Base-by-base conservation (phyloP, 495 filamentous ascomycete species). In the Penicillium pulvis region DNA sequence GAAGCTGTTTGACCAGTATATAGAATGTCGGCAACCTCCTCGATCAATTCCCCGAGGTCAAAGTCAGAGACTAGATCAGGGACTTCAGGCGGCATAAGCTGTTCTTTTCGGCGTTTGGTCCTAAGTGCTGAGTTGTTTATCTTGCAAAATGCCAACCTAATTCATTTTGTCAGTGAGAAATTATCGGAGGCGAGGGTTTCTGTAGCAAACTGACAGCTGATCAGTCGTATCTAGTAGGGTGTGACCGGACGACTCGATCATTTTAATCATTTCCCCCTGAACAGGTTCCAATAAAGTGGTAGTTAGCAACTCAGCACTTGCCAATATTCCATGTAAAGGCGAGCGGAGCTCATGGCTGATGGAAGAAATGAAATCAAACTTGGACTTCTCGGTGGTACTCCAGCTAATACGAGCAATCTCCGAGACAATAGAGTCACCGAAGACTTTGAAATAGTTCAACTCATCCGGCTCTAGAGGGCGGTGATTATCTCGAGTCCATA, bases 261-360 rank as follows among this genome's bases (percentile, higher is more conserved):
- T 88, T 45, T 81, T 77, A 1, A 88, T 73, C 62, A 87, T 84
- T 31, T 83, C 81, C 28, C 70, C 73, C 48, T 88, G 84, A 28
- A 78, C 73, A 6, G 71, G 66, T 36, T 82, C 74, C 4, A 85
- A 72, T 17, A 74, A 59, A 0, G 79, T 83, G 11, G 83, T 80
- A 24, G 83, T 75, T 7, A 92, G 64, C 35, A 92, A 76, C 67
- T 91, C 87, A 1, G 83, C 78, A 62, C 80, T 84, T 0, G 84
- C 85, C 1, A 90, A 65, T 49, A 90, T 86, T 4, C 87, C 87
- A 59, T 90, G 87, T 16, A 92, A 68, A 0, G 89, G 89, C 0
- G 83, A 88, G 0, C 89, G 81, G 19, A 92, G 75, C 59, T 92
- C 89, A 64, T 92, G 89, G 31, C 85, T 89, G 26, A 92, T 81